Conservation (phyloP, 1,284 basidiomycete species). For the Ustilago curta region DNA sequence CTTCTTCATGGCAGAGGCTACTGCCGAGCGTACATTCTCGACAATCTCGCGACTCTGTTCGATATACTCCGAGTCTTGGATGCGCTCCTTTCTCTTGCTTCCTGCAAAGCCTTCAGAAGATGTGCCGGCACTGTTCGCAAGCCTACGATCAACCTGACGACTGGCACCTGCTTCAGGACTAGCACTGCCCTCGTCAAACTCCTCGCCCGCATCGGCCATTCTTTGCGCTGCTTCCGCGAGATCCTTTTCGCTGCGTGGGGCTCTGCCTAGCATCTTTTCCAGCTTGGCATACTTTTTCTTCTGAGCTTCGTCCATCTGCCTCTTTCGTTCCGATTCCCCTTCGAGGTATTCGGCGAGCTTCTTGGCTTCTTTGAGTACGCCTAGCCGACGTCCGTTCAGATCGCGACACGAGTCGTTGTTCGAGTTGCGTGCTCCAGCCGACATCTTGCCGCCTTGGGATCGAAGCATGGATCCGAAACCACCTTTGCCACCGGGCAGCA, state of each 20-base stretch:
- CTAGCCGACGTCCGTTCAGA: constrained; percentile 86
- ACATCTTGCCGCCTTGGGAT: constrained; percentile 97
- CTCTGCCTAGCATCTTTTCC: constrained; percentile 71
- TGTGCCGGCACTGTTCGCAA: neutral
- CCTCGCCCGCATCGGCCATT: constrained; percentile 62
- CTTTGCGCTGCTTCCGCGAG: constrained; percentile 67
- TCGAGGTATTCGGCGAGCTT: constrained; percentile 92
- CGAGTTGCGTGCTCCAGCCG: constrained; percentile 72
- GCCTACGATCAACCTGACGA: constrained; percentile 6
- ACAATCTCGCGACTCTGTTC: constrained; percentile 93
- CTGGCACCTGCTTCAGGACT: constrained; percentile 30
- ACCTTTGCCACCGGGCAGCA: constrained; percentile 86
- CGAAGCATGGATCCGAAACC: constrained; percentile 96
- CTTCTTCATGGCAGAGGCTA: constrained; percentile 72
- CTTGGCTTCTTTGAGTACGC: constrained; percentile 95
- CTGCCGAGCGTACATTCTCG: constrained; percentile 90
- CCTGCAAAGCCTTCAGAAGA: constrained; percentile 70
- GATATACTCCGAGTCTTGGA: constrained; percentile 91
- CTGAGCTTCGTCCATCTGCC: constrained; percentile 75
- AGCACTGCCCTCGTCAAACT: constrained; percentile 46
- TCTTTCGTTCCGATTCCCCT: constrained; percentile 82
- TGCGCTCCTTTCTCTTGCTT: constrained; percentile 79
- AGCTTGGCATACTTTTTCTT: constrained; percentile 87
- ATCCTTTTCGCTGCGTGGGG: constrained; percentile 59
- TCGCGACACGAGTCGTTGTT: constrained; percentile 97